These are phyloP conservation scores for Beauveria caledonica DNA, from an alignment of 2,329 filamentous ascomycete genomes.

Conservation along the genomic window DNA sequence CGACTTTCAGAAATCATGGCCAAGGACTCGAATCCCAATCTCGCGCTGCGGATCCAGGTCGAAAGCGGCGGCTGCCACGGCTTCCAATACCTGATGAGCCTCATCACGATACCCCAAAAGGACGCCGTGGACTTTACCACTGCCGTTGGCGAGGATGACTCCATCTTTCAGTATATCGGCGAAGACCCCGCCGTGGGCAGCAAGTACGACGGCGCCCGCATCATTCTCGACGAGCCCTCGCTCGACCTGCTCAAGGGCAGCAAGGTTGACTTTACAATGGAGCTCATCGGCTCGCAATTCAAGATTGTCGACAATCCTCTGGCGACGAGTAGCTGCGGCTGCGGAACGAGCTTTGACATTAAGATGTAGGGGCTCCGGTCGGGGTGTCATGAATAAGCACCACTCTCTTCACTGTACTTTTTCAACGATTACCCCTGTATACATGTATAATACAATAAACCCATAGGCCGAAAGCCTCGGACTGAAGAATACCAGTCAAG, in stretches of 20 bases:
- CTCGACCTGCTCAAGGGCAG: constrained; percentile 85
- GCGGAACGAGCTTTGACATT: constrained; percentile 95
- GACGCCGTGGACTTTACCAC: constrained; percentile 26
- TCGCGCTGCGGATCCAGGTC: constrained; percentile 85
- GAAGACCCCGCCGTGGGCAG: constrained; percentile 31
- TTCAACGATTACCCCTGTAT: neutral
- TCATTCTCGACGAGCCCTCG: constrained; percentile 82
- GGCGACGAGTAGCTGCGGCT: constrained; percentile 91
- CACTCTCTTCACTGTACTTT: constrained; percentile 10
- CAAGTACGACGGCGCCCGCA: constrained; percentile 49
- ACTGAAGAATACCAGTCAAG: neutral
- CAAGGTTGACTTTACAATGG: constrained; percentile 93
- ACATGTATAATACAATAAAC: neutral
- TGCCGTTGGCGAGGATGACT: constrained; percentile 64
- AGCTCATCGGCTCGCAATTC: constrained; percentile 83
- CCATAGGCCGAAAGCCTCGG: neutral
- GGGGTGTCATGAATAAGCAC: neutral
- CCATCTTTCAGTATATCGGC: constrained; percentile 65
- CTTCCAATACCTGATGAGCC: constrained; percentile 92
- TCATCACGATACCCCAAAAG: constrained; percentile 53
- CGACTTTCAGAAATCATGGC: constrained; percentile 71
- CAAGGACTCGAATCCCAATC: constrained; percentile 63
- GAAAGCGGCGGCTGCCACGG: constrained; percentile 94
- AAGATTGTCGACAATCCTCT: constrained; percentile 91
- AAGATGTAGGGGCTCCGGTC: constrained; percentile 43